phyloP scores from a whole-genome alignment of 148 eudicot genomes.

The Rhododendron williamsianum region DNA sequence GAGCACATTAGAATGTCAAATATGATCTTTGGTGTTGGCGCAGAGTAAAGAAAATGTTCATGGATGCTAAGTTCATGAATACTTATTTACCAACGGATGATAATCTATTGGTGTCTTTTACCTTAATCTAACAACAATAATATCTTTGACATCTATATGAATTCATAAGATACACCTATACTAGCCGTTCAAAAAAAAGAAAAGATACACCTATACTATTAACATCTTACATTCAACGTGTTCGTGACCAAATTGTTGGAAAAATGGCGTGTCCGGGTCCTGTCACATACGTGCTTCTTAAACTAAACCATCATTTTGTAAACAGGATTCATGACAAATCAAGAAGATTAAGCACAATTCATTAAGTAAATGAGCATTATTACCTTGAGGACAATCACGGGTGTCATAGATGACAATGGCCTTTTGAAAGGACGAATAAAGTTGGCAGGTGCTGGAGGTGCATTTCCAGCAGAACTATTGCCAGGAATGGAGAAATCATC shows the following conservation, averaged over 20 bases:
- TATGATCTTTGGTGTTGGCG: not conserved
- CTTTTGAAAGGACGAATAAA: conserved; percentile 37
- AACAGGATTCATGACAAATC: not conserved
- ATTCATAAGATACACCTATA: no score
- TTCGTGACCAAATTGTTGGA: not conserved
- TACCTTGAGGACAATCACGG: conserved; percentile 36
- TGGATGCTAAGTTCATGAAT: not conserved
- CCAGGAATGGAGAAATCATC: conserved; percentile 44
- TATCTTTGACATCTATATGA: no score
- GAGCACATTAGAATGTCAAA: not conserved
- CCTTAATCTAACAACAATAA: not conserved
- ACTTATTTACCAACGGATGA: not conserved
- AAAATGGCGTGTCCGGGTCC: not conserved
- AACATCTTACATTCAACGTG: not conserved
- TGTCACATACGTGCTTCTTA: not conserved
- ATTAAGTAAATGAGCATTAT: not conserved
- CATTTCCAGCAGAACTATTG: conserved; percentile 12
- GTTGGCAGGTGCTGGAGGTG: conserved; percentile 44
- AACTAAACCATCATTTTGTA: not conserved
- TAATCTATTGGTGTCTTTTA: not conserved
- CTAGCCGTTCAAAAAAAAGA: not conserved
- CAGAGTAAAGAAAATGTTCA: not conserved
- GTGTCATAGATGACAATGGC: conserved; percentile 47
- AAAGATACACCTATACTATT: not conserved
- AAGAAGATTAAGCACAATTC: not conserved